Evolutionary conservation across 1,284 basidiomycete species (phyloP), one percentile per base, ranked within the genome.

Genomic region (Ceratobasidium sp.): DNA sequence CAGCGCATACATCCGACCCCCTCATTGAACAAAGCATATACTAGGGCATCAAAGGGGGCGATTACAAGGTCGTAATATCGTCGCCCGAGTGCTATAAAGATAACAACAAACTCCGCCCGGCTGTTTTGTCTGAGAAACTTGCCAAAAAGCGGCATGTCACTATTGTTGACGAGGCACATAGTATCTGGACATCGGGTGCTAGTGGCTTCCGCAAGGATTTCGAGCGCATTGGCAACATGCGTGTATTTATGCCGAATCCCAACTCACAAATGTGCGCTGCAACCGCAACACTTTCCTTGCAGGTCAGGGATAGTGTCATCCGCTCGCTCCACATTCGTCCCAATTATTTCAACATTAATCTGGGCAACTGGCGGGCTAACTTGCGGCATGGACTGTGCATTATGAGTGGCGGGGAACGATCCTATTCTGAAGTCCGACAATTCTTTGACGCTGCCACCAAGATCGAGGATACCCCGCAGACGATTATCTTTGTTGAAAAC

Each of bases 191-290:
- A 4, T 61, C 1, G 58, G 31, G 58, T 19, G 34, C 9, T 14
- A 5, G 16, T 11, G 58, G 34, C 1, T 61, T 39, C 37, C 19
- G 58, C 4, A 61, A 31, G 19, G 58, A 31, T 4, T 61, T 37
- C n/a, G 58, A 39, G 22, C 58, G 31, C 7, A 39, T 39, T 14
- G 56, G 56, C 27, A 29, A 59, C 29, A 59, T 59, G 56, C n/a
- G 34, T 34, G 13, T 6, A 6, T 19, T 59, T 6, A 37, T 37
- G 56, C 56, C 27, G 2, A 6, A 59, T 16, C 8, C 9, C 34
- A 9, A 8, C 43, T 19, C 43, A 14, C 27, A 5, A 3, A 24
- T 43, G 29, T 31, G 27, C 14, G 27, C 54, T 31, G 11, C 34
- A n/a, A 56, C 54, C 19, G 54, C 54, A 31, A 56, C 34, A 5